phyloP scores from a whole-genome alignment of 495 filamentous ascomycete species.

The Podospora bellae-mahoneyi region DNA sequence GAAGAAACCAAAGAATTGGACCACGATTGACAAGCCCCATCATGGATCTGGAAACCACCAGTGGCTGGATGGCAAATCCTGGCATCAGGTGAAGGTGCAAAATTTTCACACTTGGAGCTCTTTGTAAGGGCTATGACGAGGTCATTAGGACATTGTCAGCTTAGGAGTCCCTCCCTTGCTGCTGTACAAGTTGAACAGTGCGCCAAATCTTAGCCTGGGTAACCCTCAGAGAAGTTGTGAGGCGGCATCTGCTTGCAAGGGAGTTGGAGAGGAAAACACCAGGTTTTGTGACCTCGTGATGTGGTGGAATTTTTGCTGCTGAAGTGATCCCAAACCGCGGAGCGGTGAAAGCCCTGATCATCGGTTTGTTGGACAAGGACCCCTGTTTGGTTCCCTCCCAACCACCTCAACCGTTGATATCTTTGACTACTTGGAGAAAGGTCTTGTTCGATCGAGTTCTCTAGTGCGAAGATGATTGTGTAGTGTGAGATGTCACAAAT shows the following conservation, averaged over 20 bases:
- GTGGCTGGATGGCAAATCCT: background rate
- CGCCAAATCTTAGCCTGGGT: background rate
- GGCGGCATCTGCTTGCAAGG: background rate
- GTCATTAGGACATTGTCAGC: background rate
- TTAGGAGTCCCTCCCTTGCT: background rate
- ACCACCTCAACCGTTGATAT: background rate
- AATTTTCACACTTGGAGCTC: conserved; percentile 1
- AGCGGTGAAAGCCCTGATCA: conserved; percentile 1
- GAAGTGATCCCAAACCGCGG: background rate
- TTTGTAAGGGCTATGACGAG: background rate
- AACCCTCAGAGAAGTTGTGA: no score
- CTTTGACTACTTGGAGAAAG: background rate
- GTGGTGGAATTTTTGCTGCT: background rate
- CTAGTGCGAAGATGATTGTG: no score
- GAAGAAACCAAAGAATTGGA: background rate
- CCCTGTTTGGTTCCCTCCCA: background rate
- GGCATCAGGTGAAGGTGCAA: conserved; percentile 8
- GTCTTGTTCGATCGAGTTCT: background rate
- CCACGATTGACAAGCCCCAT: background rate
- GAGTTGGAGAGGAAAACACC: background rate
- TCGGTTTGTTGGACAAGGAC: background rate
- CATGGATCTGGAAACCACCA: background rate
- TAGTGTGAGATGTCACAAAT: no score
- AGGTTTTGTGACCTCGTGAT: conserved; percentile 6
- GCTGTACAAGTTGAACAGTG: conserved; percentile 1